A percentile compares a stretch with the other conserved stretches of the same genome.
Evolutionary conservation across 1,284 basidiomycete genomes (phyloP).

Genomic region (Sanghuangporus weigelae): DNA sequence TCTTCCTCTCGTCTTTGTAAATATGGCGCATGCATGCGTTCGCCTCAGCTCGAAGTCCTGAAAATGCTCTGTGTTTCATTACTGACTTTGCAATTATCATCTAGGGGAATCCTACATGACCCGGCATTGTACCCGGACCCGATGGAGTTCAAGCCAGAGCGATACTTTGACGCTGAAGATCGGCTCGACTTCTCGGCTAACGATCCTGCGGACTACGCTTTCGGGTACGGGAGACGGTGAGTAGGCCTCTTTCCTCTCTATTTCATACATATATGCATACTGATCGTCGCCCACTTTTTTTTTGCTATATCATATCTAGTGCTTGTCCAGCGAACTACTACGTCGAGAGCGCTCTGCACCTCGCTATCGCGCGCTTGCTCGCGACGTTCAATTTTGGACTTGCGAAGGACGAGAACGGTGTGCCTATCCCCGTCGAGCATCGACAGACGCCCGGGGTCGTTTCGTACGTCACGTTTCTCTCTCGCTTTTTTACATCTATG

Average conservation of each 20-base stretch:
- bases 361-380: constrained; percentile 12
- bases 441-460: constrained; percentile 5
- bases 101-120: constrained; percentile 15
- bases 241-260: not conserved
- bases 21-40: not conserved
- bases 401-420: constrained; percentile 2
- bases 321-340: constrained; percentile 14
- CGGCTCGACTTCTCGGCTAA: not conserved
- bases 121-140: constrained; percentile 22
- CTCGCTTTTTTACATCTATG: not conserved
- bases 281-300: not conserved
- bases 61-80: not conserved
- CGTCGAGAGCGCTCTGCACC: constrained; percentile 10
- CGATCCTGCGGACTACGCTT: constrained; percentile 13
- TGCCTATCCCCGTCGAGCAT: not conserved
- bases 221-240: constrained; percentile 17
- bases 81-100: not conserved
- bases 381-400: constrained; percentile 18
- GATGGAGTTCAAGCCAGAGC: constrained; percentile 26
- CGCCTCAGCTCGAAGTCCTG: no score
- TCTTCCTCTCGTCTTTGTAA: not conserved
- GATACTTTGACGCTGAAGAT: constrained; percentile 20
- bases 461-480: not conserved
- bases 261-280: not conserved
- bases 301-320: not conserved